Conservation (phyloP, 495 filamentous ascomycete genomes). For the Pyrenopolyporus hunteri region DNA sequence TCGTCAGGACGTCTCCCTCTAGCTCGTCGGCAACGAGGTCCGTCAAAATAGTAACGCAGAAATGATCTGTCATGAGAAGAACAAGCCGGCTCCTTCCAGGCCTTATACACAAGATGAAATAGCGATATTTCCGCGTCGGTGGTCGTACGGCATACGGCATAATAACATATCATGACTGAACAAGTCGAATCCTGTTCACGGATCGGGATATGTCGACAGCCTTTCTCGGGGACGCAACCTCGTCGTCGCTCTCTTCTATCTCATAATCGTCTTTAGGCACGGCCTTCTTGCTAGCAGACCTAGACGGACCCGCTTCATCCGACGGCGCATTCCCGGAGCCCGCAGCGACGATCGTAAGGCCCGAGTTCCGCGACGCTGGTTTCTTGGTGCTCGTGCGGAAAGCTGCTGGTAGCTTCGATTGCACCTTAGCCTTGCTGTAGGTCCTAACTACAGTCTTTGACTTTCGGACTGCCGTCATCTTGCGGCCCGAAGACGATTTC, state of each 20-base stretch:
- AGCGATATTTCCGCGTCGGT: background rate
- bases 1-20: no score
- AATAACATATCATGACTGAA: constrained; percentile 16
- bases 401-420: constrained; percentile 28
- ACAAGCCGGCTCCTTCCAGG: no score
- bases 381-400: constrained; percentile 31
- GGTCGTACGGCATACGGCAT: background rate
- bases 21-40: no score
- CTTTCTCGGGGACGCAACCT: constrained; percentile 7
- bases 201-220: constrained; percentile 21
- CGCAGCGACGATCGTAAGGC: constrained; percentile 32
- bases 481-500: constrained; percentile 30
- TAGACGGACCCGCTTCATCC: background rate
- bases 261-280: background rate
- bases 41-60: background rate
- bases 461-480: constrained; percentile 37
- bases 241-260: background rate
- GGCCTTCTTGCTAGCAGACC: constrained; percentile 2
- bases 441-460: constrained; percentile 37
- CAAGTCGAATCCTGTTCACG: constrained; percentile 24
- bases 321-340: constrained; percentile 7
- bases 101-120: background rate
- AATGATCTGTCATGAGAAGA: background rate
- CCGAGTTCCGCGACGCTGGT: constrained; percentile 36
- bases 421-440: constrained; percentile 41